Percentiles rank a stretch among this genome's conserved stretches.
phyloP scores from a whole-genome alignment of 305 asterid genomes.

The Salvia sclarea region DNA sequence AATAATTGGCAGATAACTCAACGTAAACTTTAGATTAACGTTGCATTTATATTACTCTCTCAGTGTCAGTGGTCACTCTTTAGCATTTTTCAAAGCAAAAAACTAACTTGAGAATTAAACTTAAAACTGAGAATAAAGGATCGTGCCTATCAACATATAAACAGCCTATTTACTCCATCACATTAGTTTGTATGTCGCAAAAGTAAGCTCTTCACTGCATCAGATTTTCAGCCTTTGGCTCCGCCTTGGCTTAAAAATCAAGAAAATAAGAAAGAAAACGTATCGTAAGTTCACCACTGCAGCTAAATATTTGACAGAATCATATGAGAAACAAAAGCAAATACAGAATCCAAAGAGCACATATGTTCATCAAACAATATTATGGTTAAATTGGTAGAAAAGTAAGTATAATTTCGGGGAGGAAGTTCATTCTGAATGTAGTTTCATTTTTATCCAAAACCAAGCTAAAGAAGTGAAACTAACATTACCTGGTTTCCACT shows the following conservation, averaged over 20 bases:
- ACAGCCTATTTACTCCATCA: not conserved
- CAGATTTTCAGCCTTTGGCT: constrained; percentile 37
- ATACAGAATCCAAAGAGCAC: not conserved
- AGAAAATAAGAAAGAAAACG: not conserved
- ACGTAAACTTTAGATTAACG: not conserved
- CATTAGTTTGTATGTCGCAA: not conserved
- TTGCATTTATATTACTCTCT: not conserved
- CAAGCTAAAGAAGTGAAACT: constrained; percentile 24
- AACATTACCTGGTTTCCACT: constrained; percentile 43
- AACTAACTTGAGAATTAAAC: not conserved
- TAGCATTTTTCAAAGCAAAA: not conserved
- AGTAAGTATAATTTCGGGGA: not conserved
- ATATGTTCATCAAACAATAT: not conserved
- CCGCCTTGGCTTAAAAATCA: constrained; percentile 29
- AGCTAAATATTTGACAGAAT: constrained; percentile 5
- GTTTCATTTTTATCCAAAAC: not conserved
- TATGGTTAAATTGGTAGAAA: not conserved
- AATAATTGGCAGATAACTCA: not conserved
- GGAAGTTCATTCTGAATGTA: not conserved
- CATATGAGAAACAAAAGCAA: not conserved
- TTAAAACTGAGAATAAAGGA: not conserved
- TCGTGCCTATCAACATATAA: not conserved
- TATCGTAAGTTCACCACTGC: not conserved
- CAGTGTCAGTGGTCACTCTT: not conserved
- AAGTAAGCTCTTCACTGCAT: not conserved